phyloP scores from a whole-genome alignment of 2,329 filamentous ascomycete genomes.

The Calonectria montana region DNA sequence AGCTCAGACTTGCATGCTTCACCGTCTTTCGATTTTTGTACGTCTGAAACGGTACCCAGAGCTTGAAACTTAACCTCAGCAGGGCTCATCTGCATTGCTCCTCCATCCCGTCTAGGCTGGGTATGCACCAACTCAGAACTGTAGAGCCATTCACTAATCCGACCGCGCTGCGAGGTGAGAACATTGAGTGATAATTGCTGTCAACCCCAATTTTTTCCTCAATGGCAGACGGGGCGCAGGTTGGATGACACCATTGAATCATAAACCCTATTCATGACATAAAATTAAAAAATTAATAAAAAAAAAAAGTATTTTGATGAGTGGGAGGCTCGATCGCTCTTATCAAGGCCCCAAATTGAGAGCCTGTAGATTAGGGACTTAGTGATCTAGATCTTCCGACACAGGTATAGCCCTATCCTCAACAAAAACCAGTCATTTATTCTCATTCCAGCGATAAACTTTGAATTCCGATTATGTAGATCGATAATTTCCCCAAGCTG shows the following conservation, averaged over 20 bases:
- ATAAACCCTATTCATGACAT: not conserved
- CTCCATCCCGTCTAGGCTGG: not conserved
- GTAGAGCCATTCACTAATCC: not conserved
- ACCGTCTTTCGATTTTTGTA: not conserved
- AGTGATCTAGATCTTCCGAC: not conserved
- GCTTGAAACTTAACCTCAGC: not conserved
- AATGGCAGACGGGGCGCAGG: not conserved
- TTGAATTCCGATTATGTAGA: constrained; percentile 4
- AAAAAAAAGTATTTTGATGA: not conserved
- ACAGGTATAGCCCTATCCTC: not conserved
- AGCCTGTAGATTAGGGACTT: not conserved
- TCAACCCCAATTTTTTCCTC: not conserved
- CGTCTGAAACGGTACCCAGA: constrained; percentile 1
- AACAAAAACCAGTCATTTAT: not conserved
- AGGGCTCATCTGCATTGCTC: not conserved
- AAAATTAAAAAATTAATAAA: no score
- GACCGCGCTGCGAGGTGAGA: not conserved
- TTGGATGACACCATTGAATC: not conserved
- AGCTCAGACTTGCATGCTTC: constrained; percentile 4
- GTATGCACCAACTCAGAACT: not conserved
- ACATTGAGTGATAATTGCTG: not conserved
- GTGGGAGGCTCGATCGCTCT: not conserved
- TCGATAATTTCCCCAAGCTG: not conserved
- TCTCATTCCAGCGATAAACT: not conserved
- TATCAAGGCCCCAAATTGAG: not conserved